Evolutionary conservation across 257 asterid species (phyloP), one percentile per base, ranked within the genome.

Genomic region (Nemophila menziesii): DNA sequence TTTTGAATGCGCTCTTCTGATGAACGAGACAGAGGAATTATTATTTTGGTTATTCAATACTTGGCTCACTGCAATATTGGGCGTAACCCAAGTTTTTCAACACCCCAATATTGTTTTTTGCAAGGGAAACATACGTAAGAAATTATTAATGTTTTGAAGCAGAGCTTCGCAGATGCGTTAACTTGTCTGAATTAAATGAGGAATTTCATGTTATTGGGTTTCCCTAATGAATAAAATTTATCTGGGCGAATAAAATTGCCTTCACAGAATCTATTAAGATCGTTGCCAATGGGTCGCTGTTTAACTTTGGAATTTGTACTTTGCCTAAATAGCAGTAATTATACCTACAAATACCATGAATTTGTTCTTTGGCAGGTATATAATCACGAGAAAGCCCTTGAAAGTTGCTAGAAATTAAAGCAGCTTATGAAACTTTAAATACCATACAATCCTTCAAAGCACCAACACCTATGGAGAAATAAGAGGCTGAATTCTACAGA

Each of bases 401-500:
- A 45, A 29, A 58, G 58, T 11, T 33, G 47, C 16, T 14, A 22
- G 8, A 58, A 58, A 24, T 47, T 40, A 56, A 26, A 41, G 55
- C 51, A 27, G 50, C 41, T 57, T 48, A 50, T 39, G 58, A 51
- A 12, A 43, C 58, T 11, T 21, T 23, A n/a, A n/a, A n/a, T n/a
- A n/a, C n/a, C n/a, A n/a, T n/a, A n/a, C 26, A 21, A 36, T 41
- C 54, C 65, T 52, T 58, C 12, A 51, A 51, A 29, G 51, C 58
- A 20, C 65, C 58, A 24, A 50, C 65, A n/a, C 65, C 65, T 11
- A 51, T 51, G 54, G 65, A 58, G 54, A 58, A 58, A n/a, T n/a
- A n/a, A n/a, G n/a, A n/a, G n/a, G n/a, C n/a, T n/a, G n/a, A n/a
- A 40, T 54, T 58, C 20, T 51, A 58, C 16, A 51, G 58, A 12